Conservation (phyloP, 768 basidiomycete genomes). For the Auricularia cornea region DNA sequence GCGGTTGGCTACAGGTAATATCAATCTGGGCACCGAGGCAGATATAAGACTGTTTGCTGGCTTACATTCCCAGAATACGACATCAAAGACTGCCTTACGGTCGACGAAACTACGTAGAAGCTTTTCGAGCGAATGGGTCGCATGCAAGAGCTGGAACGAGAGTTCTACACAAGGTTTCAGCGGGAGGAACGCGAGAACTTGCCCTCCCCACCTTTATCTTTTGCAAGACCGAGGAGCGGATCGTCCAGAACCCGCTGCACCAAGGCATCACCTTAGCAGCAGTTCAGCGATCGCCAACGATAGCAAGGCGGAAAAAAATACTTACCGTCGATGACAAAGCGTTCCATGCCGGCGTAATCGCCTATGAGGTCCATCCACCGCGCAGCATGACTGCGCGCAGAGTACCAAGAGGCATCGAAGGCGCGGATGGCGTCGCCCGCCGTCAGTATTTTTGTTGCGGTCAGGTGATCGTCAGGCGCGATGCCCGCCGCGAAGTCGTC, state of each 20-base stretch:
- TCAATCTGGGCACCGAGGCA: not conserved
- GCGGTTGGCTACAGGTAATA: slow-evolving; percentile 30
- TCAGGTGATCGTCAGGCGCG: not conserved
- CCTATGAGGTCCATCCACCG: slow-evolving; percentile 65
- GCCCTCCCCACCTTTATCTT: slow-evolving; percentile 29
- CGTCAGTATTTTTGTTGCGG: not conserved
- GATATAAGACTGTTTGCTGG: slow-evolving; percentile 2
- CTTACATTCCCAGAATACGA: slow-evolving; percentile 55
- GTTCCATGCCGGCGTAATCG: slow-evolving; percentile 60
- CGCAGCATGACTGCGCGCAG: slow-evolving; percentile 25
- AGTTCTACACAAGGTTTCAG: slow-evolving; percentile 26
- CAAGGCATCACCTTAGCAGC: slow-evolving; percentile 48
- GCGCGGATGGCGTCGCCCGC: slow-evolving; percentile 16
- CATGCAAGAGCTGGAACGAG: slow-evolving; percentile 59
- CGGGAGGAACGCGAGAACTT: not conserved
- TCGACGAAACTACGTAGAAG: slow-evolving; percentile 39
- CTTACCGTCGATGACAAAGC: slow-evolving; percentile 57
- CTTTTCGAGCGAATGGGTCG: slow-evolving; percentile 45
- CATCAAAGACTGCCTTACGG: slow-evolving; percentile 48
- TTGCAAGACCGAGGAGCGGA: slow-evolving; percentile 49
- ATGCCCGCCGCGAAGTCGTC: not conserved
- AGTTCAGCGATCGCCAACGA: not conserved
- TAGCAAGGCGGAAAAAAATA: not conserved
- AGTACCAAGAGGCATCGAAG: slow-evolving; percentile 35
- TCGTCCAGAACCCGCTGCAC: slow-evolving; percentile 52